These are phyloP conservation scores for Cinnamomum chago DNA, from an alignment of 164 flowering plant genomes.

Conservation along the genomic window DNA sequence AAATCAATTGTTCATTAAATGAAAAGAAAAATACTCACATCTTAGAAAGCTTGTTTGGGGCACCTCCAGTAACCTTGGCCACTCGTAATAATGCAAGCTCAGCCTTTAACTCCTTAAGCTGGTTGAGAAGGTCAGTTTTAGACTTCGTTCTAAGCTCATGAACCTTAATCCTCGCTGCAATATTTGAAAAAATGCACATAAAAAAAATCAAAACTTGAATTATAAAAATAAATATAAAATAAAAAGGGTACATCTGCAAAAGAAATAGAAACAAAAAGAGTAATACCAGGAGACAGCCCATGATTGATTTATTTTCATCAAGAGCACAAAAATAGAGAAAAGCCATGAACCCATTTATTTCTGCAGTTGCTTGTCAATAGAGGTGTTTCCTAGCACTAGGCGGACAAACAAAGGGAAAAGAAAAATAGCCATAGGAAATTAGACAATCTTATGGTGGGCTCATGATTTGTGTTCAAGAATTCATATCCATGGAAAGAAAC, in stretches of 20 bases:
- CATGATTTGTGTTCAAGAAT: too few relatives aligned
- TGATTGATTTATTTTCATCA: background rate
- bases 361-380: too few relatives aligned
- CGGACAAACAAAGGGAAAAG: too few relatives aligned
- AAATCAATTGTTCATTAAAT: background rate
- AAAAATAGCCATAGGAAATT: too few relatives aligned
- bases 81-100: slow-evolving; percentile 74
- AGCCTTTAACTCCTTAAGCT: slow-evolving; percentile 66
- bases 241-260: background rate
- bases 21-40: slow-evolving; percentile 30
- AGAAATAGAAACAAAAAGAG: background rate
- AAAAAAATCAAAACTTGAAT: background rate
- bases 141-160: slow-evolving; percentile 61
- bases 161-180: slow-evolving; percentile 68
- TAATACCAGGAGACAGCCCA: background rate
- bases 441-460: too few relatives aligned
- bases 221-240: background rate
- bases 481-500: too few relatives aligned
- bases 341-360: too few relatives aligned
- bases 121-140: slow-evolving; percentile 46
- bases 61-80: slow-evolving; percentile 79
- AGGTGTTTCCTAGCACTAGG: too few relatives aligned
- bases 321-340: background rate
- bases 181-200: background rate
- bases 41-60: slow-evolving; percentile 78